A percentile compares a stretch with the other conserved stretches of the same genome.
These are phyloP conservation scores for Eutrema salsugineum DNA, from an alignment of 441 rosid genomes.

Conservation along the genomic window DNA sequence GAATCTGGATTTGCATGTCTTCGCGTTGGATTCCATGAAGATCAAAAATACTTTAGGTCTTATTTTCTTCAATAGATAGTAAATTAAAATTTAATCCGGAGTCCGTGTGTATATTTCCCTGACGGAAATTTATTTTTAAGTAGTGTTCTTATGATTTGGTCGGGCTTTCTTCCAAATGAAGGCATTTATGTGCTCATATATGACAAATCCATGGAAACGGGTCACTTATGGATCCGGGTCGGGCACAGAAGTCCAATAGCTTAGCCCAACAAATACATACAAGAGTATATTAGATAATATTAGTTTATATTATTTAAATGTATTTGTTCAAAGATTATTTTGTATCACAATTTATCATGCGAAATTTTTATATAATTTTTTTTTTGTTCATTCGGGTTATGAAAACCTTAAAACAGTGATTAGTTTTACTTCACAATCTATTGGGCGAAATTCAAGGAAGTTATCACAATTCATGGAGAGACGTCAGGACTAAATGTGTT, in stretches of 20 bases:
- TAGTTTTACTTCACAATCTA: too few species aligned
- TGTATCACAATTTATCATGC: too few species aligned
- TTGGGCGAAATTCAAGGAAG: too few species aligned
- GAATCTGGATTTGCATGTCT: constrained; percentile 22
- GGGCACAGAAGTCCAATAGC: neutral
- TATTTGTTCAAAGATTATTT: too few species aligned
- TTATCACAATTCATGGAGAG: too few species aligned
- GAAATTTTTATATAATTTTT: too few species aligned
- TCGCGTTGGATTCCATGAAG: constrained; percentile 27
- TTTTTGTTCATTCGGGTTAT: too few species aligned
- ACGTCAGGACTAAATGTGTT: too few species aligned
- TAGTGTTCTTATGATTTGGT: neutral
- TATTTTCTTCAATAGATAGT: constrained; percentile 27
- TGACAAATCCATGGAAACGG: neutral
- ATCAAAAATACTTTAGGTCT: constrained; percentile 24
- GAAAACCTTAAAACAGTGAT: too few species aligned
- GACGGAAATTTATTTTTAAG: neutral
- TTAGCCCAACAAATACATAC: neutral
- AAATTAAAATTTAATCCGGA: neutral
- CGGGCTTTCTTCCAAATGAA: neutral
- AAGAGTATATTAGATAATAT: neutral
- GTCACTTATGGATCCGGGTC: neutral
- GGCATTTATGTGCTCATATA: neutral
- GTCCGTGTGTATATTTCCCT: neutral
- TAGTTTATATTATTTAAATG: neutral